Evolutionary conservation across 2,329 filamentous ascomycete genomes (phyloP).

Genomic region (Pseudofabraea citricarpa): DNA sequence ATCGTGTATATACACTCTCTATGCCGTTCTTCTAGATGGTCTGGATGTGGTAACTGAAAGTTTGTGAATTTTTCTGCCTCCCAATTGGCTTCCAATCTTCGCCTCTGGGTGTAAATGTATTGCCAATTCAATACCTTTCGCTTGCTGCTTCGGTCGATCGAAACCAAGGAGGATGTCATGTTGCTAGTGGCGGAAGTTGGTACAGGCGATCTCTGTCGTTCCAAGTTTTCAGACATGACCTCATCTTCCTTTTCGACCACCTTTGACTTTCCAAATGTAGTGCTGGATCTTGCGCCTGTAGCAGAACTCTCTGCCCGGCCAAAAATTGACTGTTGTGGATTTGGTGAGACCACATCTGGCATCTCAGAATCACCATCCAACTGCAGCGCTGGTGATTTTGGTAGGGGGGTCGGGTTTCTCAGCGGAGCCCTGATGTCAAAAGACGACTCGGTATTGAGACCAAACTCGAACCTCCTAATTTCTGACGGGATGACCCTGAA

Average conservation of each 20-base stretch:
- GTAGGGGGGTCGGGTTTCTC: constrained; percentile 30
- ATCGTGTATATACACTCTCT: constrained; percentile 92
- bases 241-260: constrained; percentile 6
- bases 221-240: constrained; percentile 4
- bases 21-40: constrained; percentile 76
- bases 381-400: constrained; percentile 19
- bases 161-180: constrained; percentile 26
- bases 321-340: constrained; percentile 20
- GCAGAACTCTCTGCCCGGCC: constrained; percentile 12
- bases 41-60: constrained; percentile 86
- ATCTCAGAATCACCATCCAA: constrained; percentile 45
- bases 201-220: background rate
- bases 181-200: background rate
- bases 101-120: constrained; percentile 84
- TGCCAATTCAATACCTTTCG: constrained; percentile 79
- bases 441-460: constrained; percentile 27
- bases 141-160: constrained; percentile 46
- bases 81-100: constrained; percentile 87
- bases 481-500: constrained; percentile 70
- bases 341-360: constrained; percentile 30
- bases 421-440: background rate
- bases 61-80: constrained; percentile 74
- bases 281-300: constrained; percentile 5
- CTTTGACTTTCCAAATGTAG: constrained; percentile 4
- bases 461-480: constrained; percentile 61